phyloP scores from a whole-genome alignment of 2,329 filamentous ascomycete species.

The Fusarium burgessii region DNA sequence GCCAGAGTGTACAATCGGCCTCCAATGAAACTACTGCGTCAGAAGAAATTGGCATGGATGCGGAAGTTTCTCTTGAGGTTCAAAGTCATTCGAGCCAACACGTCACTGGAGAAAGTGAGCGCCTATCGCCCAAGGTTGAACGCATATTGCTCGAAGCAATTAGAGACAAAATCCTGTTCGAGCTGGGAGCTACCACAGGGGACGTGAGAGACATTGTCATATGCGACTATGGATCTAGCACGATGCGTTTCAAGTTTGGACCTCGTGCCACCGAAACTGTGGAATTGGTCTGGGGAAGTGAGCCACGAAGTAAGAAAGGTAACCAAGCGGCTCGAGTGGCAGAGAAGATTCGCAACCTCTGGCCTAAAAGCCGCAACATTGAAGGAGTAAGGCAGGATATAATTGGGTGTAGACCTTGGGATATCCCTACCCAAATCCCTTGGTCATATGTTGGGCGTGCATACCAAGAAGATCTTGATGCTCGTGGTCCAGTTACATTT shows the following conservation, averaged over 20 bases:
- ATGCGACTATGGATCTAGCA: too few species aligned
- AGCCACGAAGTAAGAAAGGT: too few species aligned
- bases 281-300: too few species aligned
- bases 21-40: rapidly evolving
- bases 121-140: not conserved
- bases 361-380: too few species aligned
- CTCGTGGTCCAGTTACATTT: too few species aligned
- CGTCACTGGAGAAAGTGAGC: not conserved
- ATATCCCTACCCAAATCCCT: rapidly evolving
- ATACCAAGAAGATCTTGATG: not conserved
- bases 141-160: not conserved
- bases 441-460: not conserved
- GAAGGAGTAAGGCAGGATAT: not conserved
- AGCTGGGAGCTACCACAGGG: not conserved
- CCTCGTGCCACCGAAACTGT: not conserved
- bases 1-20: not conserved
- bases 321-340: too few species aligned
- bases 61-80: too few species aligned
- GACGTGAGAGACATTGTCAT: too few species aligned
- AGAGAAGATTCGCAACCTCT: too few species aligned
- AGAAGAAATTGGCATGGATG: too few species aligned
- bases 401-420: rapidly evolving
- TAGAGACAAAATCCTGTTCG: not conserved
- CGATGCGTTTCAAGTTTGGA: not conserved
- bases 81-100: not conserved